Evolutionary conservation across 768 basidiomycete species (phyloP).

Genomic region (Boletales sp.): DNA sequence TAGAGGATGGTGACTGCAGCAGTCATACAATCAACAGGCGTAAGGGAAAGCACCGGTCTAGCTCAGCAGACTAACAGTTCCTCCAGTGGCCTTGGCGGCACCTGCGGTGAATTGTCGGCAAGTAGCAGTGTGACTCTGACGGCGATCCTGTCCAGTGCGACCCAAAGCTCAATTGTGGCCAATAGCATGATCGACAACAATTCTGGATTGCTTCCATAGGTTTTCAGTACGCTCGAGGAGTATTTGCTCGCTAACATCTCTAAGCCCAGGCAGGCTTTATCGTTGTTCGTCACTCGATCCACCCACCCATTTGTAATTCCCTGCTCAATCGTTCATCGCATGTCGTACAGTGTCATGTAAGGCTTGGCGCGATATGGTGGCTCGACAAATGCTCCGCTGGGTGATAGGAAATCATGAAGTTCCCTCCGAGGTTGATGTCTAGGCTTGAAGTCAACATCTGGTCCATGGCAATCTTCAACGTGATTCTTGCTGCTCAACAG

Average conservation of each 20-base stretch:
- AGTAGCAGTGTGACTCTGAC: too few relatives aligned
- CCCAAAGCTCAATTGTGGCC: conserved; percentile 34
- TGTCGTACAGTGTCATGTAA: conserved; percentile 28
- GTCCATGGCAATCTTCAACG: too few relatives aligned
- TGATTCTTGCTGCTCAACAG: too few relatives aligned
- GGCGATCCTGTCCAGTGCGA: conserved; percentile 30
- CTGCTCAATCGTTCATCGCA: conserved; percentile 32
- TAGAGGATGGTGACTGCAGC: too few relatives aligned
- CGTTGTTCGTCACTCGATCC: background rate
- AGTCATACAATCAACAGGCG: too few relatives aligned
- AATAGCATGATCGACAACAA: conserved; percentile 42
- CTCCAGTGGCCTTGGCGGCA: too few relatives aligned
- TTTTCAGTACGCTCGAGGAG: conserved; percentile 16
- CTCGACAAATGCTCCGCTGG: conserved; percentile 7
- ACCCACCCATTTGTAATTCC: conserved; percentile 36
- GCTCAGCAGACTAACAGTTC: too few relatives aligned
- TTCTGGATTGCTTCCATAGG: conserved; percentile 36
- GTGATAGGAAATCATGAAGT: too few relatives aligned
- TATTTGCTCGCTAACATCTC: conserved; percentile 27
- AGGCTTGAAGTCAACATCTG: too few relatives aligned
- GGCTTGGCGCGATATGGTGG: conserved; percentile 7
- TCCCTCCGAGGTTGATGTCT: too few relatives aligned
- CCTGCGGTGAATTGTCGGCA: too few relatives aligned
- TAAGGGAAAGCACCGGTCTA: too few relatives aligned
- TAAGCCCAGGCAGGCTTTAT: conserved; percentile 14